Conservation (phyloP, 2,329 filamentous ascomycete species). For the Lasiodiplodia sp. region DNA sequence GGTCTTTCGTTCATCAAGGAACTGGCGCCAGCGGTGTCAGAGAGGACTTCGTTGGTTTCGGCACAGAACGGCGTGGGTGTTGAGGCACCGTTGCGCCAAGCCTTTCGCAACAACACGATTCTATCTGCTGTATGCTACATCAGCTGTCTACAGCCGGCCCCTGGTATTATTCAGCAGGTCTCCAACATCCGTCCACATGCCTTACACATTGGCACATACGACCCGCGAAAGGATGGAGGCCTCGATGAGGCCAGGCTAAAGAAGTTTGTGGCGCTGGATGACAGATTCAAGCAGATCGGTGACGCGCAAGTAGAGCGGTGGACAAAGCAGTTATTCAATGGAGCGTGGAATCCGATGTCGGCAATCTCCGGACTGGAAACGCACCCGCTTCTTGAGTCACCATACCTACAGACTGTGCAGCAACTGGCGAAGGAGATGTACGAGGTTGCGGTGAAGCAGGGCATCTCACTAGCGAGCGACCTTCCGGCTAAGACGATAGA, state of each 20-base stretch:
- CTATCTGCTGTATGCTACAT: constrained; percentile 36
- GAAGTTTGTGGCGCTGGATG: constrained; percentile 33
- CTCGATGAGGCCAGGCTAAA: constrained; percentile 26
- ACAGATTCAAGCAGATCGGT: constrained; percentile 32
- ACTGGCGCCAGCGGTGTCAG: constrained; percentile 30
- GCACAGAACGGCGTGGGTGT: constrained; percentile 38
- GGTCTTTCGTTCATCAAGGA: constrained; percentile 31
- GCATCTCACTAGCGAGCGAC: constrained; percentile 30
- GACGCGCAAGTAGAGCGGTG: constrained; percentile 35
- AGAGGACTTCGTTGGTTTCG: constrained; percentile 34
- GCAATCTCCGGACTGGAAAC: constrained; percentile 35
- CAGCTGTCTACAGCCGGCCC: constrained; percentile 34
- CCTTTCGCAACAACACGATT: constrained; percentile 35
- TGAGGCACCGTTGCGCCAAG: constrained; percentile 33
- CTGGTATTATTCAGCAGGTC: constrained; percentile 34
- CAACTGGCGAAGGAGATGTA: constrained; percentile 35
- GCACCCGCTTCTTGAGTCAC: constrained; percentile 33
- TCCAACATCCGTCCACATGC: constrained; percentile 33
- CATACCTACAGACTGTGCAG: constrained; percentile 30
- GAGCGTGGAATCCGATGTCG: constrained; percentile 35
- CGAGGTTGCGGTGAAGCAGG: constrained; percentile 32
- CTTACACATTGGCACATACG: constrained; percentile 32
- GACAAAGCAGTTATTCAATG: constrained; percentile 37
- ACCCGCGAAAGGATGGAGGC: background rate
- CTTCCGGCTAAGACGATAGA: constrained; percentile 32